A percentile compares a stretch with the other conserved stretches of the same genome.
These are phyloP conservation scores for Nissolia schottii DNA, from an alignment of 306 rosid genomes.

Conservation along the genomic window DNA sequence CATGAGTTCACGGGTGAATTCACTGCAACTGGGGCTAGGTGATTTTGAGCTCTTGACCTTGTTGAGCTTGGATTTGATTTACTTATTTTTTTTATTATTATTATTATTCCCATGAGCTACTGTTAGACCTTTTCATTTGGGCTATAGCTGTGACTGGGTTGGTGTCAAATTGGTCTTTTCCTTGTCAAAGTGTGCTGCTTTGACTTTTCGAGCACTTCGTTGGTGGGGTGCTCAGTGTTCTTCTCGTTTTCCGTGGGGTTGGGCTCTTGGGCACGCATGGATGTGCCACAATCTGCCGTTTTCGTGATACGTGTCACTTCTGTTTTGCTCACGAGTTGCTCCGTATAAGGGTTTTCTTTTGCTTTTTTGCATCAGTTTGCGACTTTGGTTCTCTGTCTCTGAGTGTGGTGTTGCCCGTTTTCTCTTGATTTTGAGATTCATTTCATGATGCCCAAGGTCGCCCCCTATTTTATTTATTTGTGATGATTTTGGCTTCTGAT, in stretches of 20 bases:
- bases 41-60: conserved; percentile 13
- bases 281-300: conserved; percentile 22
- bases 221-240: background rate
- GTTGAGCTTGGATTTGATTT: conserved; percentile 16
- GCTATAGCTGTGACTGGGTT: conserved; percentile 25
- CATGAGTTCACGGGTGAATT: conserved; percentile 6
- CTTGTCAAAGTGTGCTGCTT: conserved; percentile 32
- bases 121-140: too few relatives aligned
- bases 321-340: conserved; percentile 18
- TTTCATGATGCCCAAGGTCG: conserved; percentile 4
- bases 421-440: conserved; percentile 12
- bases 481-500: background rate
- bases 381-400: background rate
- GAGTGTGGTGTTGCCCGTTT: background rate
- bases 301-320: background rate
- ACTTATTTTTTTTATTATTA: background rate
- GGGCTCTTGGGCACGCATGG: conserved; percentile 25
- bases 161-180: conserved; percentile 31
- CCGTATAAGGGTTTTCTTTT: conserved; percentile 14
- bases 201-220: conserved; percentile 34
- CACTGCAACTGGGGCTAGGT: conserved; percentile 5
- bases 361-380: background rate
- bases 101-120: too few relatives aligned
- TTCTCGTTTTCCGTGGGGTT: conserved; percentile 18
- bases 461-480: background rate